A percentile compares a stretch with the other conserved stretches of the same genome.
phyloP scores from a whole-genome alignment of 2,329 filamentous ascomycete species.

The Monosporascus ibericus region DNA sequence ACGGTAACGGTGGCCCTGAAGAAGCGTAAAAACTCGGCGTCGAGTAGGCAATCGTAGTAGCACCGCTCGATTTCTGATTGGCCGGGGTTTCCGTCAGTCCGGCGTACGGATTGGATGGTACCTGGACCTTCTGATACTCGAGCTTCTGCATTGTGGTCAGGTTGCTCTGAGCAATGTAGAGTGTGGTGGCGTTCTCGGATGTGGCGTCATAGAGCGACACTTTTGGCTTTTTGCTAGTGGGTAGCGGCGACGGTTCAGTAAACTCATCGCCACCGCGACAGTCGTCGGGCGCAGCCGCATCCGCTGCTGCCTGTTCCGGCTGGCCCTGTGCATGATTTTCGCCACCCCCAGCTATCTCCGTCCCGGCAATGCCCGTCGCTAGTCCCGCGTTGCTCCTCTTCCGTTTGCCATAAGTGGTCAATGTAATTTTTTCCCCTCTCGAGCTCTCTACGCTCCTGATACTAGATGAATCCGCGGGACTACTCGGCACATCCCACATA shows the following conservation, averaged over 20 bases:
- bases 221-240: conserved; percentile 11
- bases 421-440: conserved; percentile 7
- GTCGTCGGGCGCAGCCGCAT: conserved; percentile 3
- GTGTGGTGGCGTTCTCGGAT: conserved; percentile 13
- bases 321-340: conserved; percentile 3
- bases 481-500: conserved; percentile 28
- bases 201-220: conserved; percentile 14
- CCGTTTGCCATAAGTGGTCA: conserved; percentile 11
- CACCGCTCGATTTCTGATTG: conserved; percentile 24
- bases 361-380: conserved; percentile 5
- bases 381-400: conserved; percentile 8
- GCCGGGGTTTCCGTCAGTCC: conserved; percentile 10
- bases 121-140: conserved; percentile 23
- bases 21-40: conserved; percentile 26
- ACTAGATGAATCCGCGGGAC: conserved; percentile 11
- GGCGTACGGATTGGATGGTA: conserved; percentile 12
- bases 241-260: conserved; percentile 4
- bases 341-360: conserved; percentile 5
- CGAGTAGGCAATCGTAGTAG: conserved; percentile 25
- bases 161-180: conserved; percentile 26
- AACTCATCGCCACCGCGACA: neutral
- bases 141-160: conserved; percentile 28
- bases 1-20: conserved; percentile 20
- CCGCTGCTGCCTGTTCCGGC: conserved; percentile 1
- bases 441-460: conserved; percentile 6